Base-by-base conservation (phyloP, 495 filamentous ascomycete species). In the Peziza echinospora region DNA sequence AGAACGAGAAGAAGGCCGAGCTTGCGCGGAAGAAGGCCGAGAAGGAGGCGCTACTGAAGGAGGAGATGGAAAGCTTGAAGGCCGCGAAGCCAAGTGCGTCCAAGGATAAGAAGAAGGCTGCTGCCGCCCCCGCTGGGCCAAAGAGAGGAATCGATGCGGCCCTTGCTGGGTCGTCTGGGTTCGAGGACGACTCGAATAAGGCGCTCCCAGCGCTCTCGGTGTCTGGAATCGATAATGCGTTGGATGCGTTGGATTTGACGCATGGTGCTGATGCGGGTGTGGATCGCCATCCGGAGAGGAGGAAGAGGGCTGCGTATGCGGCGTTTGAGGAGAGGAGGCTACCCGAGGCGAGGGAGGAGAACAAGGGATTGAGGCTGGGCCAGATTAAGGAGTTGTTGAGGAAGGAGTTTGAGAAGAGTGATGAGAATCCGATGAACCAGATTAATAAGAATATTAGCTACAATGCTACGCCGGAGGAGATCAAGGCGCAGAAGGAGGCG, bases 341-440 rank as follows among this genome's bases (percentile, higher is more conserved):
- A 50, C 70, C 75, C 3, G 85, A 96, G 68, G 76, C 96, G 65
- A 78, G 84, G 48, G 64, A 72, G 47, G 91, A 96, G 61, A 69
- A 76, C 26, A 72, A 76, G 47, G 85, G 81, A 1, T 61, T 94
- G 57, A 67, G 85, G 41, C 67, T 77, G 48, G 71, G 85, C 54
- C 82, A 92, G 74, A 77, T 79, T 62, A 70, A 79, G 41, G 80
- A 89, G 51, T 63, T 75, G 48, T 77, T 89, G 43, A 59, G 67
- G 51, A 86, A 87, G 67, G 91, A 96, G 65, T 97, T 93, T 60
- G 75, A 85, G 61, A 87, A 82, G 65, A 78, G 77, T 57, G 75
- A 77, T 4, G 89, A 96, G 60, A 96, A 96, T 59, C 89, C 89
- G 30, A 86, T 92, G 61, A 92, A 89, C 62, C 83, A 91, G 63